phyloP scores from a whole-genome alignment of 2,329 filamentous ascomycete genomes.

The Neoscytalidium dimidiatum region DNA sequence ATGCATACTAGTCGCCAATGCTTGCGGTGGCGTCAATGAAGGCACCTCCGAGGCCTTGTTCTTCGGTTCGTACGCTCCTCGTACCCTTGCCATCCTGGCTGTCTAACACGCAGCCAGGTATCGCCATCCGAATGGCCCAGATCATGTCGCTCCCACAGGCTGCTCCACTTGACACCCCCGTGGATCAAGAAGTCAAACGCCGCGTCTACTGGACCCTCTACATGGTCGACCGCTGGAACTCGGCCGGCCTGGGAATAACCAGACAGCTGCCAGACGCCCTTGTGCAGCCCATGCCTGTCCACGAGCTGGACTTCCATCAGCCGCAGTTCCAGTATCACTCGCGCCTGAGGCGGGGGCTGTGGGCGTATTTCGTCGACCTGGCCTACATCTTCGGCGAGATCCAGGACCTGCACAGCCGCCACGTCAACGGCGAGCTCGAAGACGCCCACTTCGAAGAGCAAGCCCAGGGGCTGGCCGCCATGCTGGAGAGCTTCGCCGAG shows the following conservation, averaged over 20 bases:
- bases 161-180: conserved; percentile 21
- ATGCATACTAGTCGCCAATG: conserved; percentile 42
- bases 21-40: conserved; percentile 36
- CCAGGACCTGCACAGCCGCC: conserved; percentile 40
- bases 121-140: conserved; percentile 21
- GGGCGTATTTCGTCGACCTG: conserved; percentile 44
- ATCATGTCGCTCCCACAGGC: conserved; percentile 13
- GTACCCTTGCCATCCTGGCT: neutral
- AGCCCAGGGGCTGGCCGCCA: neutral
- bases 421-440: conserved; percentile 26
- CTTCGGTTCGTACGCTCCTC: conserved; percentile 28
- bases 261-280: conserved; percentile 28
- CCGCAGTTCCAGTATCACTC: conserved; percentile 25
- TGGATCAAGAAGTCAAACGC: conserved; percentile 41
- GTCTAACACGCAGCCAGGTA: conserved; percentile 1
- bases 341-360: conserved; percentile 34
- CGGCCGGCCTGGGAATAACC: conserved; percentile 38
- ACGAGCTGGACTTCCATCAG: conserved; percentile 39
- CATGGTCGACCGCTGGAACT: conserved; percentile 47
- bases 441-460: conserved; percentile 11
- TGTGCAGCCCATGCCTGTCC: conserved; percentile 37
- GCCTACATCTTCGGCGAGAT: conserved; percentile 44
- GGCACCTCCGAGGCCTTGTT: conserved; percentile 41
- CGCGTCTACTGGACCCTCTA: conserved; percentile 44
- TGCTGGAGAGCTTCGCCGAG: conserved; percentile 6